Base-by-base conservation (phyloP, 306 rosid species). In the Glycine soja region DNA sequence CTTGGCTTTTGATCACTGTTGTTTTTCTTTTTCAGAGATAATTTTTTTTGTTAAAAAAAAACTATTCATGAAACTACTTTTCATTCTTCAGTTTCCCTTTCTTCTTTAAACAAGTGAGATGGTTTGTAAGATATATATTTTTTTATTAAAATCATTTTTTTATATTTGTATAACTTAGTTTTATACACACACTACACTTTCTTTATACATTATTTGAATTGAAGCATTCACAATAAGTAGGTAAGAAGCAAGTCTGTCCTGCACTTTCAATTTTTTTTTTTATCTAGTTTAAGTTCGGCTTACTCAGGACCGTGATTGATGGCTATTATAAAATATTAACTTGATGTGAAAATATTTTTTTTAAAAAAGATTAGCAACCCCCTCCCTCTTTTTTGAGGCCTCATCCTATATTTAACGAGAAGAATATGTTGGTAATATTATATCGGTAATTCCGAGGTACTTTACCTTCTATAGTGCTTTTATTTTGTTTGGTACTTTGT, bases 361-460 rank as follows among this genome's bases (percentile, higher is more conserved):
- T 16, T 75, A 5, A 12, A 50, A 36, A 36, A 11, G 5, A 6
- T 46, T 48, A 13, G 8, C 34, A 48, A 63, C 52, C 14, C 4
- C 2, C 0, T 6, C 30, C 30, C 30, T 24, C 30, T 12, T 53
- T 32, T 30, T 12, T 62, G n/a, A 14, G 46, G 0, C 4, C 2
- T 75, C 47, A 13, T 8, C 45, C 69, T 56, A 66, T 2, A 57
- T 15, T 10, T 57, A 30, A 24, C 65, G 45, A 56, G 61, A 79
- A 47, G 77, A 70, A 80, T 70, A 70, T 57, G 15, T 1, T 16
- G 1, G 52, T 73, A 84, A 75, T 80, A 61, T 69, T 68, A 67
- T 46, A 1, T 80, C 19, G 87, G 61, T 59, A 85, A 76, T 58
- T 82, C 48, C 53, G 8, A 67, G 8, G 51, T 4, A 40, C 48